Evolutionary conservation across 106 monocot species (phyloP), one percentile per base, ranked within the genome.

Genomic region (Vanilla planifolia): DNA sequence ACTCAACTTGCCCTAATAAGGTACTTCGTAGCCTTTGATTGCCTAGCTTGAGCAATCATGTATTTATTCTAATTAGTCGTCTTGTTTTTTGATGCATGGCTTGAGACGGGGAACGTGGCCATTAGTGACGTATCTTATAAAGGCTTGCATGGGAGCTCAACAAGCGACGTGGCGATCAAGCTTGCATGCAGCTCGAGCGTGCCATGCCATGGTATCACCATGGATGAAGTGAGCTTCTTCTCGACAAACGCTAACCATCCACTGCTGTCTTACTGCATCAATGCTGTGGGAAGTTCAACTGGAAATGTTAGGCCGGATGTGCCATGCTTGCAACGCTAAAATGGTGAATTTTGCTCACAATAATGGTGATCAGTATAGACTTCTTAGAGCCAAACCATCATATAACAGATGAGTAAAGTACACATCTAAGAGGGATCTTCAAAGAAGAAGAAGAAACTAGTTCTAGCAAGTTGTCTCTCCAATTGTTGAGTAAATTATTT

Each of bases 121-220:
- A 50, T 51, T 34, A 65, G 36, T 44, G 24, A 51, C 11, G 59
- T 68, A 0, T 43, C 22, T 0, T 59, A 43, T n/a, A 14, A 1
- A 5, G 16, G 53, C 25, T 40, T 68, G 25, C 44, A 25, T 3
- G 68, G 68, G 30, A 68, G 58, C 24, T 58, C 68, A 24, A 22
- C 25, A 5, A 15, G 30, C 3, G 44, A 58, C 11, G 45, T 68
- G 44, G 68, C 68, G 13, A 68, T 68, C 34, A 58, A 17, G 1
- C 33, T 68, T 6, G 59, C 57, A 6, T 68, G 68, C 34, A 68
- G 68, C 34, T 8, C 27, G 35, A 68, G 33, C 68, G 3, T 22
- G 1, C 24, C 40, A 0, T 68, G 68, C 59, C 30, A 1, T 3
- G n/a, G 39, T 0, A 6, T 66, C 13, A 47, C 25, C 0, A 5